A percentile compares a stretch with the other conserved stretches of the same genome.
Conservation (phyloP, 805 yeast species). For the Saccharomycopsis sp. region DNA sequence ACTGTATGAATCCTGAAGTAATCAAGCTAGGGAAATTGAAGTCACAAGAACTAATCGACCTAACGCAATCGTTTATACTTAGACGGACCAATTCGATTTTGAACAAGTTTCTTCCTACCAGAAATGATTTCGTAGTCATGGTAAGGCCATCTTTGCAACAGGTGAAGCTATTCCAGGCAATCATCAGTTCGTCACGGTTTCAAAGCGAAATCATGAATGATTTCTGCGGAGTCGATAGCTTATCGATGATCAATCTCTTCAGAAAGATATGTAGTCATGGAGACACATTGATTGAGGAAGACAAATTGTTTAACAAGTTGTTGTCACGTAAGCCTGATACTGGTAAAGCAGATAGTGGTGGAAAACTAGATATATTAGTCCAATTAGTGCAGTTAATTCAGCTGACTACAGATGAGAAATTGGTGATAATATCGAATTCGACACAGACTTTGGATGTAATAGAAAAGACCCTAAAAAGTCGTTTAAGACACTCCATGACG, state of each 20-base stretch:
- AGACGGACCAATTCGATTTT: slow-evolving; percentile 63
- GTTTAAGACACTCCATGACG: slow-evolving; percentile 39
- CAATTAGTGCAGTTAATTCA: slow-evolving; percentile 47
- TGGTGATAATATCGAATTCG: slow-evolving; percentile 80
- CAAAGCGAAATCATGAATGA: not conserved
- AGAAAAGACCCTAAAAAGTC: slow-evolving; percentile 36
- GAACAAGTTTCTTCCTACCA: slow-evolving; percentile 56
- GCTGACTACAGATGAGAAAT: slow-evolving; percentile 52
- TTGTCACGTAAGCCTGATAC: slow-evolving; percentile 2
- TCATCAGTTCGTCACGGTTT: slow-evolving; percentile 36
- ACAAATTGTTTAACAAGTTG: slow-evolving; percentile 18
- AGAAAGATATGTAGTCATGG: slow-evolving; percentile 68
- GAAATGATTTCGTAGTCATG: slow-evolving; percentile 70
- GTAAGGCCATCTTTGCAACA: slow-evolving; percentile 70
- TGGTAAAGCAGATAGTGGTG: slow-evolving; percentile 33
- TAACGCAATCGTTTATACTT: slow-evolving; percentile 62
- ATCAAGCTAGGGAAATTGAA: slow-evolving; percentile 52
- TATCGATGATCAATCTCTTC: slow-evolving; percentile 65
- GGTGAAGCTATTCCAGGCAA: slow-evolving; percentile 43
- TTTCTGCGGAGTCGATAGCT: slow-evolving; percentile 33
- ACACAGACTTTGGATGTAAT: slow-evolving; percentile 81
- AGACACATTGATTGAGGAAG: slow-evolving; percentile 18
- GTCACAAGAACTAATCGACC: slow-evolving; percentile 54
- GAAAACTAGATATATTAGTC: slow-evolving; percentile 60
- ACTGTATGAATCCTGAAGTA: slow-evolving; percentile 42